Conservation (phyloP, 2,329 filamentous ascomycete species). For the Chrysoporthe puriensis region DNA sequence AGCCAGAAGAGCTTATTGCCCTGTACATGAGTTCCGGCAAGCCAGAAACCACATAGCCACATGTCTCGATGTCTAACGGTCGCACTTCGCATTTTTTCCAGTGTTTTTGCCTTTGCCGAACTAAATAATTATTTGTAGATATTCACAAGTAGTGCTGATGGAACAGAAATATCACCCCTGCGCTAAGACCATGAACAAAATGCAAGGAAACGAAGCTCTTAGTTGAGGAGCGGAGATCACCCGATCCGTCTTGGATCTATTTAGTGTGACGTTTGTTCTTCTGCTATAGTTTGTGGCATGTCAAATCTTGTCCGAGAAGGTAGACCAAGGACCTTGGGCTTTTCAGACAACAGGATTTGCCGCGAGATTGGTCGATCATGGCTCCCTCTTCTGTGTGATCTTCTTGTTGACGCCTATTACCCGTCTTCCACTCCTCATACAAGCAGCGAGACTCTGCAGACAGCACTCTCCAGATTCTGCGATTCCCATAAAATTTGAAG, state of each 20-base stretch:
- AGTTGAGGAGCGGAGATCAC: neutral
- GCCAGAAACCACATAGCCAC: too few relatives aligned
- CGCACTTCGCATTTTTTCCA: too few relatives aligned
- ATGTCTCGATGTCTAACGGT: too few relatives aligned
- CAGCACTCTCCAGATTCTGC: neutral
- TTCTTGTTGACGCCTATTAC: neutral
- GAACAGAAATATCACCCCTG: neutral
- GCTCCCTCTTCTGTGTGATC: neutral
- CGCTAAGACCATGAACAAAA: neutral
- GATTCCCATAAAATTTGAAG: neutral
- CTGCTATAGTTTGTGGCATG: neutral
- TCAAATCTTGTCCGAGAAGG: neutral
- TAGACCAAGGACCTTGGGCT: neutral
- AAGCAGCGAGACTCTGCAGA: neutral
- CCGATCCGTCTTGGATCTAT: neutral
- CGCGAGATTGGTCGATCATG: too few relatives aligned
- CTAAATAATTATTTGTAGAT: neutral
- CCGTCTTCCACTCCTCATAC: neutral
- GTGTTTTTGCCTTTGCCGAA: too few relatives aligned
- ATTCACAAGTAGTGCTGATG: neutral
- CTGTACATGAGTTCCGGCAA: too few relatives aligned
- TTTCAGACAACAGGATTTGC: neutral
- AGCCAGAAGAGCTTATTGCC: too few relatives aligned
- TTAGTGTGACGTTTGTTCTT: neutral
- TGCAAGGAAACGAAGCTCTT: neutral